Conservation (phyloP, 441 rosid species). For the Hura crepitans region DNA sequence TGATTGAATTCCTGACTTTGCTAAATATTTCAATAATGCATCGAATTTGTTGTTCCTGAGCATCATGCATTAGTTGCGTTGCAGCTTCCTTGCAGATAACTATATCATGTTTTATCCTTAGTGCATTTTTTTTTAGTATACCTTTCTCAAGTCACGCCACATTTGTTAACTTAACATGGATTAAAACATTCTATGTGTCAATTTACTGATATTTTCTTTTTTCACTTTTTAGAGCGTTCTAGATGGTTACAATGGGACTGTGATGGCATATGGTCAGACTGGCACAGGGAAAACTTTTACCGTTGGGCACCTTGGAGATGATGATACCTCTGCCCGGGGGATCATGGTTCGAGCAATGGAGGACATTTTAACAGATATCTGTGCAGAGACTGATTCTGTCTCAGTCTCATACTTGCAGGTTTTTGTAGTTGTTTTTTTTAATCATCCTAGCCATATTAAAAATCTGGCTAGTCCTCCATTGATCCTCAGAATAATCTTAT, state of each 20-base stretch:
- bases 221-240: conserved; percentile 64
- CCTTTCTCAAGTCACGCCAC: background rate
- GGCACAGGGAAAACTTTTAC: conserved; percentile 99
- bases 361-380: conserved; percentile 69
- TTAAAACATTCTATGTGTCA: background rate
- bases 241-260: conserved; percentile 97
- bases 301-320: conserved; percentile 82
- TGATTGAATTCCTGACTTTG: background rate
- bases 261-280: conserved; percentile 99
- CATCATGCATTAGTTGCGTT: background rate
- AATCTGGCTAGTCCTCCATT: background rate
- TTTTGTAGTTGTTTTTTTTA: conserved; percentile 9
- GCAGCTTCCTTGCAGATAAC: background rate
- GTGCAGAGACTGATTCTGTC: conserved; percentile 68
- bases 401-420: conserved; percentile 94
- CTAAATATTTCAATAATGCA: conserved; percentile 8
- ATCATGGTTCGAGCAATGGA: conserved; percentile 99
- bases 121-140: background rate
- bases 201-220: background rate
- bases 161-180: background rate
- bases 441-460: background rate
- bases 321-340: conserved; percentile 88
- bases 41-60: background rate
- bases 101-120: background rate
- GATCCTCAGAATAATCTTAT: conserved; percentile 10